Evolutionary conservation across 2,329 filamentous ascomycete genomes (phyloP), one percentile per base, ranked within the genome.

Genomic region (Alternaria ethzedia): DNA sequence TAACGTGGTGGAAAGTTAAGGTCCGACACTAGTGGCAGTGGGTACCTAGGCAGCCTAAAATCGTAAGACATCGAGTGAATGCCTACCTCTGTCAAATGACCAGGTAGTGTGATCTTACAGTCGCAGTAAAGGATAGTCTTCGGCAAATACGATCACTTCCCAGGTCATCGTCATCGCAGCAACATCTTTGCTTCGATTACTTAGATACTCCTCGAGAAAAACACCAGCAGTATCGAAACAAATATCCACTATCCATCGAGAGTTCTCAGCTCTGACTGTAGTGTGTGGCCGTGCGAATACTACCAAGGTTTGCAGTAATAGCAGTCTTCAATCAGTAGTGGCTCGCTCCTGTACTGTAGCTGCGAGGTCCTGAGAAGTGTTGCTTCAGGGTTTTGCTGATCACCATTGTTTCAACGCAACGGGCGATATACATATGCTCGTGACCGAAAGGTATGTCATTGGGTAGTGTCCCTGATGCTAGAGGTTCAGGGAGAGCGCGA

Each of bases 381-480:
- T 23, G 44, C 44, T 23, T 6, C 20, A 2, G 0, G 0, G 0
- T 17, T 5, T 17, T 2, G 11, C 20, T 23, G 3, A 46, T 1
- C 21, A 3, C 8, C 2, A 15, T 6, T 13, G 0, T 11, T 1
- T 9, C 21, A 23, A 46, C 7, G 21, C 20, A 21, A 25, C 20
- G 13, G 13, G 20, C 20, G 44, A 15, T 13, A 46, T 23, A 23
- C 8, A 23, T 46, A 20, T 46, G 21, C 21, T 46, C 20, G 44
- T 46, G 21, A 9, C 20, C 44, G 44, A 46, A 15, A 23, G 11
- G 44, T 46, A 21, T 46, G 44, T 23, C 20, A 25, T 46, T 46
- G 20, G 13, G 20, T 5, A 20, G 20, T 46, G 44, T 41, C 0
- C 0, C 15, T 41, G 3, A 17, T 17, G 36, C 36, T 41, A 3